Evolutionary conservation across 768 basidiomycete genomes (phyloP).

Genomic region (Termitomyces sp.): DNA sequence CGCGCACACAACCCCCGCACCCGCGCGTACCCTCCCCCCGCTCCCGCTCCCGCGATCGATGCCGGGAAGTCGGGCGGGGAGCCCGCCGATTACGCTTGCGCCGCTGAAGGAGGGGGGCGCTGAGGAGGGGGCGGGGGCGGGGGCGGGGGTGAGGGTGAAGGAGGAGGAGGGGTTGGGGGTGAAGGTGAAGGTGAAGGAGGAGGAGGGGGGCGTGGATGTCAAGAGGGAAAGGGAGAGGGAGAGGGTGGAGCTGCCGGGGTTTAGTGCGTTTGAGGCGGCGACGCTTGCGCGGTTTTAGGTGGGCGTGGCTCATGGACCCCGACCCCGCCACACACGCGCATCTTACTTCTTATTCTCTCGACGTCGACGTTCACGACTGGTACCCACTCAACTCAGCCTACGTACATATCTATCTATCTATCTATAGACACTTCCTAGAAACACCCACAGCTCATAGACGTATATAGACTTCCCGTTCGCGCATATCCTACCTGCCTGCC

Average conservation of each 20-base stretch:
- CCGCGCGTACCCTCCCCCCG: conserved; percentile 15
- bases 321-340: too few species aligned
- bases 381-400: too few species aligned
- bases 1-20: conserved; percentile 16
- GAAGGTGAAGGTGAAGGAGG: background rate
- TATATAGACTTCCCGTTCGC: too few species aligned
- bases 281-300: conserved; percentile 19
- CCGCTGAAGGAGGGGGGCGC: conserved; percentile 51
- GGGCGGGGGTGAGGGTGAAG: background rate
- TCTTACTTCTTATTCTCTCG: too few species aligned
- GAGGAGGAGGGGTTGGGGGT: background rate
- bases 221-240: background rate
- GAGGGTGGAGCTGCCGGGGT: conserved; percentile 56
- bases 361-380: too few species aligned
- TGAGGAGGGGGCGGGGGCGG: conserved; percentile 5
- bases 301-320: background rate
- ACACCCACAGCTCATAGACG: too few species aligned
- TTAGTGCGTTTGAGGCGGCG: conserved; percentile 63
- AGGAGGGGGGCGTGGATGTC: background rate
- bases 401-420: too few species aligned
- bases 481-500: too few species aligned
- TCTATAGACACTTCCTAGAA: too few species aligned
- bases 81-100: conserved; percentile 70
- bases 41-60: conserved; percentile 45
- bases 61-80: conserved; percentile 61